A percentile compares a stretch with the other conserved stretches of the same genome.
Evolutionary conservation across 2,329 filamentous ascomycete species (phyloP).

Genomic region (Pseudogymnoascus sp.): DNA sequence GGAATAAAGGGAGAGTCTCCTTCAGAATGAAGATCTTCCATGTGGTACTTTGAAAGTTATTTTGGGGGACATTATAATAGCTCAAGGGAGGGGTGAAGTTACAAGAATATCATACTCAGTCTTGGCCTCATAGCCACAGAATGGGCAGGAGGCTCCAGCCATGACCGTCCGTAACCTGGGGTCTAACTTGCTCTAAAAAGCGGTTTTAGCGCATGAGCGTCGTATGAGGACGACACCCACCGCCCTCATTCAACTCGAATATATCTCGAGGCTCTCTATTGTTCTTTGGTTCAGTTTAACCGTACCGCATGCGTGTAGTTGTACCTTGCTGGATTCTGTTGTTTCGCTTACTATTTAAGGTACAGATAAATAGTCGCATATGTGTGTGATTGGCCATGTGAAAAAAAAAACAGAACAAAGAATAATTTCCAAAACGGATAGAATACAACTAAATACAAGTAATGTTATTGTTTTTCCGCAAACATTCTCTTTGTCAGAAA

Average conservation of each 20-base stretch:
- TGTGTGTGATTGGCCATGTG: constrained; percentile 2
- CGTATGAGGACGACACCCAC: constrained; percentile 6
- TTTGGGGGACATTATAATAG: background rate
- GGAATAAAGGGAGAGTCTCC: constrained; percentile 25
- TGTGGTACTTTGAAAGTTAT: constrained; percentile 20
- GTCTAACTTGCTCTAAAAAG: background rate
- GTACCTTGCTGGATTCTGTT: background rate
- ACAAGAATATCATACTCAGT: constrained; percentile 32
- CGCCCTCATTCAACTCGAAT: background rate
- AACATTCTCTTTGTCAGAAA: background rate
- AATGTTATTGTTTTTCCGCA: background rate
- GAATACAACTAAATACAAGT: background rate
- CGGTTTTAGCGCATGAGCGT: background rate
- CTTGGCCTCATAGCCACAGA: constrained; percentile 31
- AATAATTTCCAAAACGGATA: background rate
- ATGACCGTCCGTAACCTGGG: background rate
- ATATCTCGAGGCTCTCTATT: background rate
- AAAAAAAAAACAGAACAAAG: constrained; percentile 3
- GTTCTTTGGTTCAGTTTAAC: background rate
- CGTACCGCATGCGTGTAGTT: constrained; percentile 1
- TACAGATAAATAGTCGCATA: constrained; percentile 3
- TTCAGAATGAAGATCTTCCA: constrained; percentile 27
- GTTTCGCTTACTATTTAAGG: constrained; percentile 5
- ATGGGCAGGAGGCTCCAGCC: constrained; percentile 28
- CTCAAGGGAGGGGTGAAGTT: constrained; percentile 17